Evolutionary conservation across 2,329 filamentous ascomycete genomes (phyloP), one percentile per base, ranked within the genome.

Genomic region (Exophiala phaeomuriformis): DNA sequence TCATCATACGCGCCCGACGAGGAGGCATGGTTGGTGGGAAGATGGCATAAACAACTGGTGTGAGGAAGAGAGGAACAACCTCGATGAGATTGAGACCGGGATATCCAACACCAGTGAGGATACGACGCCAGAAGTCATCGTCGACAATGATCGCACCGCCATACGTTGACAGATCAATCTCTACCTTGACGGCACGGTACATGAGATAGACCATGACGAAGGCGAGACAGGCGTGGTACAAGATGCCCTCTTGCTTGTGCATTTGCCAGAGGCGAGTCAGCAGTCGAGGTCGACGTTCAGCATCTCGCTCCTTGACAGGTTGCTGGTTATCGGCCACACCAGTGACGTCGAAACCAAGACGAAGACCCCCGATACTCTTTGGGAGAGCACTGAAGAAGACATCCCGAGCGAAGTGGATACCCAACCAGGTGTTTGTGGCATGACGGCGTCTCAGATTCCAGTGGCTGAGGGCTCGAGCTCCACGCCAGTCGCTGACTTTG

Each of bases 21-120:
- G 40, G 35, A 31, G 57, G 57, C 57, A 59, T 58, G 4, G 44
- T 56, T 36, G 59, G 59, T 49, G 59, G 59, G 32, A 53, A 57
- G 30, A 59, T 53, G 45, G 46, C 44, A 45, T 61, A 61, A 27
- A 52, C 9, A 19, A 59, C 35, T 4, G 59, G 59, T 7, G 52
- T 56, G 12, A 61, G 42, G 33, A 55, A 52, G 12, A 56, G 40
- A 35, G 51, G 57, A 6, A 51, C 41, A 10, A 42, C 37, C 28
- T 57, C 53, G 32, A 59, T 47, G 28, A 59, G 32, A 5, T n/a
- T 30, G 9, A 57, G 49, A 3, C 57, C 57, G 5, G 57, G 54
- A 39, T 57, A 59, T 6, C 57, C 57, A 12, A 53, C 54, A 9
- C 51, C 46, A 35, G 41, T 39, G 12, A 55, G 40, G 33, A 59